Evolutionary conservation across 73 alveolate species (phyloP).

Genomic region (Uronychia setigera): DNA sequence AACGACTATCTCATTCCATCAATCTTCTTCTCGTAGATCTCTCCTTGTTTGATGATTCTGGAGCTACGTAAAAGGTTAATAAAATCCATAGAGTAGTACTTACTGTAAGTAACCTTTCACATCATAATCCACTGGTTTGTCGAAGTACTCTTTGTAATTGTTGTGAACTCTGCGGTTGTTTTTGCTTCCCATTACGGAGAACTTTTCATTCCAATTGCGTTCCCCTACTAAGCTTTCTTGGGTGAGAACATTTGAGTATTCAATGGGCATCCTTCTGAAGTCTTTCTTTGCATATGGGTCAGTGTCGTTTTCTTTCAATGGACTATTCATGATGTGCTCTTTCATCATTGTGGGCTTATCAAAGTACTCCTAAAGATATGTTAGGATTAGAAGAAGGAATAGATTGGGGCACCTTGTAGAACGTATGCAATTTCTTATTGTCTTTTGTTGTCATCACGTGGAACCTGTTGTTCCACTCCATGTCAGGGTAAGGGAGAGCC

Average conservation of each 20-base stretch:
- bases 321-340: background rate
- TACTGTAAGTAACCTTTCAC: constrained; percentile 57
- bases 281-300: background rate
- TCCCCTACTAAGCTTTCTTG: background rate
- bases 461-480: constrained; percentile 39
- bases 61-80: background rate
- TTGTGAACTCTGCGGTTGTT: constrained; percentile 52
- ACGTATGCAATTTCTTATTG: constrained; percentile 15
- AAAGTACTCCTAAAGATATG: constrained; percentile 3
- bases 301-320: background rate
- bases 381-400: too few species aligned
- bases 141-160: constrained; percentile 64
- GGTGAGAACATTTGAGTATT: background rate
- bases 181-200: constrained; percentile 52
- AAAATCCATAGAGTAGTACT: too few species aligned
- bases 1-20: background rate
- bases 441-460: constrained; percentile 35
- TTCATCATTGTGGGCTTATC: background rate
- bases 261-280: constrained; percentile 1
- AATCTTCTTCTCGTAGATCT: constrained; percentile 8
- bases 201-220: constrained; percentile 17
- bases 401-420: constrained; percentile 8
- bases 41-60: background rate
- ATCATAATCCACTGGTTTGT: constrained; percentile 60
- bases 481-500: background rate